A percentile compares a stretch with the other conserved stretches of the same genome.
Conservation (phyloP, 1,284 basidiomycete genomes). For the Puccinia hordei region DNA sequence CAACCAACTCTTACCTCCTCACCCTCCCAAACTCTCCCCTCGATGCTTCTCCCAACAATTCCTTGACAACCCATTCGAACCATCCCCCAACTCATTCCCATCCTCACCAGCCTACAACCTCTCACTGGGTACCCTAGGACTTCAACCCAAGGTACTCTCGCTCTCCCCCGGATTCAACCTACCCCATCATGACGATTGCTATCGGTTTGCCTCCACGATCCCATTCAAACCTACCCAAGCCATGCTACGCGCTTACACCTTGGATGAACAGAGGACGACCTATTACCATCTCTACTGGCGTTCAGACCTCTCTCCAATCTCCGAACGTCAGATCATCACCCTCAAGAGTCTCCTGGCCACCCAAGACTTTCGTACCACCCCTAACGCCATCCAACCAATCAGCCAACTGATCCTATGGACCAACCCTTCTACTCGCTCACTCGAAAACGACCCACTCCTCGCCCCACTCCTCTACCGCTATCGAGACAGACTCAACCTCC, state of each 20-base stretch:
- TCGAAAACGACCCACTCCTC: constrained; percentile 66
- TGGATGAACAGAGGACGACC: not conserved
- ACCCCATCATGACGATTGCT: constrained; percentile 46
- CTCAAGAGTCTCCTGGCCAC: constrained; percentile 87
- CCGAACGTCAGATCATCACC: constrained; percentile 78
- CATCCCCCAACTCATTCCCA: not conserved
- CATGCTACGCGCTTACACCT: not conserved
- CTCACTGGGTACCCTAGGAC: constrained; percentile 17
- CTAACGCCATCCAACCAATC: constrained; percentile 71
- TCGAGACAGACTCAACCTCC: constrained; percentile 71
- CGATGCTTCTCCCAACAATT: constrained; percentile 18
- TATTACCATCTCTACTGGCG: constrained; percentile 89
- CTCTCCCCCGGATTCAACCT: constrained; percentile 45
- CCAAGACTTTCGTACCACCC: constrained; percentile 69
- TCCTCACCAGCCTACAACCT: constrained; percentile 42
- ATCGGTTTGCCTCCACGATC: constrained; percentile 28
- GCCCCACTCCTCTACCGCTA: constrained; percentile 67
- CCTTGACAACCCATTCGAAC: constrained; percentile 7
- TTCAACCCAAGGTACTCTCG: constrained; percentile 27
- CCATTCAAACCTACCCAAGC: not conserved
- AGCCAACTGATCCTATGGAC: constrained; percentile 68
- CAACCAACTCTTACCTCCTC: constrained; percentile 13
- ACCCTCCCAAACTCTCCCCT: constrained; percentile 12
- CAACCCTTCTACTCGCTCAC: constrained; percentile 61
- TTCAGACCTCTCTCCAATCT: constrained; percentile 75